Conservation (phyloP, 2,329 filamentous ascomycete genomes). For the Akanthomyces dipterigenus region DNA sequence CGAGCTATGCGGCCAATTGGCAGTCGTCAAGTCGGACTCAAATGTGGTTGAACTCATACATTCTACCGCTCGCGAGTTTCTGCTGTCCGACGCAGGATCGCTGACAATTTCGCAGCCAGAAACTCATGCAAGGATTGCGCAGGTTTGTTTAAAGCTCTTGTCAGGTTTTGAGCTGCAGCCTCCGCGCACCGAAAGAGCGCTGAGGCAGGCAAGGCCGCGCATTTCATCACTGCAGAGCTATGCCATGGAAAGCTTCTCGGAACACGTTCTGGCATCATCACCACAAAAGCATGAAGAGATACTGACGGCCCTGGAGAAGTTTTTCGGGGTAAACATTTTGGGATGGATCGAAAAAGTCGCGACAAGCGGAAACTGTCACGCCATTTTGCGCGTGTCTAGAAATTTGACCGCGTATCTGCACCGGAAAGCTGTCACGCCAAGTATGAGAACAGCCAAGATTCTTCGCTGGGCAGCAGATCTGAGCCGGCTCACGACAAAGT, state of each 20-base stretch:
- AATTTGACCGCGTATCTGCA: conserved; percentile 22
- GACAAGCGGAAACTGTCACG: conserved; percentile 16
- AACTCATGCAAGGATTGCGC: conserved; percentile 20
- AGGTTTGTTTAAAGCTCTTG: conserved; percentile 20
- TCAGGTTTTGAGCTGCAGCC: conserved; percentile 1
- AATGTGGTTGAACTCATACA: conserved; percentile 22
- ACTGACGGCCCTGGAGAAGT: conserved; percentile 15
- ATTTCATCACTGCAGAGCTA: conserved; percentile 17
- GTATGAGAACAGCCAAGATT: conserved; percentile 18
- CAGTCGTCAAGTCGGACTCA: conserved; percentile 17
- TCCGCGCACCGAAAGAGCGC: not conserved
- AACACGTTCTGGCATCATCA: conserved; percentile 19
- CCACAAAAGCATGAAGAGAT: conserved; percentile 17
- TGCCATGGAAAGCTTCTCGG: conserved; percentile 21
- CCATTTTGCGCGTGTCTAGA: conserved; percentile 18
- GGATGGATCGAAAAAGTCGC: conserved; percentile 25
- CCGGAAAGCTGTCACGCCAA: conserved; percentile 17
- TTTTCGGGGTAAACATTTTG: conserved; percentile 21
- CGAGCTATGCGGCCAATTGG: conserved; percentile 25
- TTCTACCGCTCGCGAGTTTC: conserved; percentile 23
- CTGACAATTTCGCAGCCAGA: conserved; percentile 19
- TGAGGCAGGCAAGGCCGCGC: not conserved
- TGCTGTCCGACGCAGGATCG: conserved; percentile 20
- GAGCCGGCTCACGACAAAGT: conserved; percentile 24
- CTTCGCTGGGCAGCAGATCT: conserved; percentile 26